Percentiles rank a stretch among this genome's conserved stretches.
Evolutionary conservation across 78 protist species (phyloP).

Genomic region (Dictyostelium discoideum): DNA sequence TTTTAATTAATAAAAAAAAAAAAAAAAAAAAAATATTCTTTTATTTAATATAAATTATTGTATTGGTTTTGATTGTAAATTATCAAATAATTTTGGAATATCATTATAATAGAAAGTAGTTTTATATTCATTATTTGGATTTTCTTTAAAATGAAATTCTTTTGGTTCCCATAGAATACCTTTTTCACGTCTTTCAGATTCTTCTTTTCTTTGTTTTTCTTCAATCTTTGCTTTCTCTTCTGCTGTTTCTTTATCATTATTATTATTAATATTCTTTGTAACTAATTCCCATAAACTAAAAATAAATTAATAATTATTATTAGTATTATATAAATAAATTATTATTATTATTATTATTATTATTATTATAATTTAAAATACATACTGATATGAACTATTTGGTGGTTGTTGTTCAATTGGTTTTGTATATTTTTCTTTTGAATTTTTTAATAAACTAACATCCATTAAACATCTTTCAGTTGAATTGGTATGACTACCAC

Average conservation of each 20-base stretch:
- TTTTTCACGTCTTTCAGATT: conserved; percentile 44
- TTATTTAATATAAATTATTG: neutral
- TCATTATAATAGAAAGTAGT: conserved; percentile 15
- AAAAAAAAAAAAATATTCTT: no score
- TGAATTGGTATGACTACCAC: no score
- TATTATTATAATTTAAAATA: neutral
- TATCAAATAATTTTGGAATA: neutral
- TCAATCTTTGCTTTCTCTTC: conserved; percentile 66
- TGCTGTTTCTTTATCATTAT: conserved; percentile 52
- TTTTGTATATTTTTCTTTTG: neutral
- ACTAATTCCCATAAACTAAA: conserved; percentile 53
- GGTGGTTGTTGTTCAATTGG: conserved; percentile 50
- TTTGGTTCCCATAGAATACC: conserved; percentile 41
- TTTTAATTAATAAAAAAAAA: no score
- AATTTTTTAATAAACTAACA: neutral
- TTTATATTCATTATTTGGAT: neutral
- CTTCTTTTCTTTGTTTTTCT: conserved; percentile 76
- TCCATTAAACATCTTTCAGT: neutral
- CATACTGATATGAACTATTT: conserved; percentile 28
- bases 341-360: neutral
- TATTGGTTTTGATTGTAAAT: neutral
- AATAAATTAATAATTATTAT: neutral
- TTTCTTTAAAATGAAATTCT: neutral
- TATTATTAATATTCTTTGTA: conserved; percentile 21
- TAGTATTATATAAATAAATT: neutral